Base-by-base conservation (phyloP, 2,329 filamentous ascomycete genomes). In the Aphanocladium album region DNA sequence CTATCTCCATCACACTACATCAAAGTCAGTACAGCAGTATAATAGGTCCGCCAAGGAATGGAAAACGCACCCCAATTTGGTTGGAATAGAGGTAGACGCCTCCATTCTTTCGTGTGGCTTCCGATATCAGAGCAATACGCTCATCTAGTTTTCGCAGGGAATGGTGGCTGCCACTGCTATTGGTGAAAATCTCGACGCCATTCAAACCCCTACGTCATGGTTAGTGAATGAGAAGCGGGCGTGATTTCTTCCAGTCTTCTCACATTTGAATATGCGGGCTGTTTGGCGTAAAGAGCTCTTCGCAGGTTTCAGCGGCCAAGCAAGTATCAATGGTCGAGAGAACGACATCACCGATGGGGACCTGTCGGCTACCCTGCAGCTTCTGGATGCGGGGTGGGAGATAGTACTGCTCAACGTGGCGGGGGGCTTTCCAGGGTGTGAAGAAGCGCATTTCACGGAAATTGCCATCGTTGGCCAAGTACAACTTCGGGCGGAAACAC, bases 171-270 rank as follows among this genome's bases (percentile, higher is more conserved):
- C 86, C 89, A 57, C 81, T 86, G 3, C 81, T 85, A 71, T 93
- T 93, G 9, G 85, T 84, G 64, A 90, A 82, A 59, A 91, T 86
- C 68, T 91, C 90, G 6, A 85, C 84, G 5, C 90, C 90, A 66
- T 86, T 80, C 2, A 91, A 76, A n/a, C 83, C 82, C 62, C 37
- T 64, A 35, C 21, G 16, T 14, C n/a, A 21, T 25, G 7, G 56
- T 63, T 2, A 63, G 65, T 39, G 51, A 64, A 14, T n/a, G n/a
- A n/a, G n/a, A n/a, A n/a, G n/a, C n/a, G n/a, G n/a, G n/a, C n/a
- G n/a, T n/a, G n/a, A n/a, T n/a, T n/a, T n/a, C n/a, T n/a, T n/a
- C 8, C 2, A 19, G 2, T 52, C 4, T 17, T 30, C 57, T n/a
- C 35, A 60, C 76, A 86, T 85, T 11, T 77, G 74, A 35, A 81